phyloP scores from a whole-genome alignment of 2,329 filamentous ascomycete species.

The Fusarium subtropicale region DNA sequence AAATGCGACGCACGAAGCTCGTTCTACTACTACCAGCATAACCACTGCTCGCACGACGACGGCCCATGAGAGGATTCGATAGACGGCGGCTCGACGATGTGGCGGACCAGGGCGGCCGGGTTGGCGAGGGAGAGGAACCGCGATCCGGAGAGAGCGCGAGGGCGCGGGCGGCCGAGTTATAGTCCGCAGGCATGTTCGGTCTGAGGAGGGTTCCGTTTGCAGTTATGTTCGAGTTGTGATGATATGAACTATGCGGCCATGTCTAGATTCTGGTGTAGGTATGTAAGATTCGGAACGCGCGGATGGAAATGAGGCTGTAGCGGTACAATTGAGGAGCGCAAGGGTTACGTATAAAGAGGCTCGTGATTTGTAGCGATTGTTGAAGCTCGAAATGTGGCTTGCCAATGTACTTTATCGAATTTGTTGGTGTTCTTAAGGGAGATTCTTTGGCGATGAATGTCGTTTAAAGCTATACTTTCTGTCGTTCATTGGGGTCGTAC shows the following conservation, averaged over 20 bases:
- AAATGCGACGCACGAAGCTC: slow-evolving; percentile 51
- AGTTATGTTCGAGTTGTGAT: not conserved
- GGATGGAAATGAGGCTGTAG: slow-evolving; percentile 28
- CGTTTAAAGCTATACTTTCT: slow-evolving; percentile 9
- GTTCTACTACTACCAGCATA: slow-evolving; percentile 25
- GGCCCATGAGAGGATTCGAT: slow-evolving; percentile 55
- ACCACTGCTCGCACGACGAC: slow-evolving; percentile 39
- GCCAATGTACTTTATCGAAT: not conserved
- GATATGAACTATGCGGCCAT: slow-evolving; percentile 31
- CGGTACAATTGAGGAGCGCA: slow-evolving; percentile 8
- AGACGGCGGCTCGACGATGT: slow-evolving; percentile 52
- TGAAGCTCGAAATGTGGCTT: not conserved
- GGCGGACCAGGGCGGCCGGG: slow-evolving; percentile 46
- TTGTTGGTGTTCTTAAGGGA: not conserved
- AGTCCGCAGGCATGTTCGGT: slow-evolving; percentile 63
- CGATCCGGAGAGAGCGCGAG: slow-evolving; percentile 58
- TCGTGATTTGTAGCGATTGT: not conserved
- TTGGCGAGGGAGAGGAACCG: slow-evolving; percentile 49
- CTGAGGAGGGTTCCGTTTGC: not conserved
- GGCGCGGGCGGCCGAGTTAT: slow-evolving; percentile 61
- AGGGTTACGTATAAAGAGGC: not conserved
- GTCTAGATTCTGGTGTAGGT: slow-evolving; percentile 23
- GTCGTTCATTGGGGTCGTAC: slow-evolving; percentile 15
- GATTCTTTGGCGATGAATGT: slow-evolving; percentile 2
- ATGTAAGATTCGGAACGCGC: slow-evolving; percentile 36